Conservation (phyloP, 192 early-diverging fungal genomes). For the Gryganskiella cystojenkinii region DNA sequence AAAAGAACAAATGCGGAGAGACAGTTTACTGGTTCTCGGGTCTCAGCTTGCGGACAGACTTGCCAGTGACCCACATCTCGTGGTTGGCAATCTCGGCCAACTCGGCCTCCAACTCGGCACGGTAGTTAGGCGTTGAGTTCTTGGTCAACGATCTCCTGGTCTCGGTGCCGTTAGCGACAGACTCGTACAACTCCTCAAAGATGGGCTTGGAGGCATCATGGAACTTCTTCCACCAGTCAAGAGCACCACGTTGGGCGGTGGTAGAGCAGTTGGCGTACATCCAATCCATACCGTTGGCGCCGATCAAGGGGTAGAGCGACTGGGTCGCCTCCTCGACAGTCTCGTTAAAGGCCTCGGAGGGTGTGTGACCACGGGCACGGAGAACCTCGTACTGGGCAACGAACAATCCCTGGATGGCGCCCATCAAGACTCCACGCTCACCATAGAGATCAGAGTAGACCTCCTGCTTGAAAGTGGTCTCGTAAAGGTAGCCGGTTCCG, state of each 20-base stretch:
- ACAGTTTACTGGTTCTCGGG: conserved; percentile 77
- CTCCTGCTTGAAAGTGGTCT: conserved; percentile 98
- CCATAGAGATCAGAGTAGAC: conserved; percentile 97
- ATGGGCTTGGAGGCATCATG: conserved; percentile 94
- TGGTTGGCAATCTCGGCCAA: conserved; percentile 82
- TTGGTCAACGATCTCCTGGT: conserved; percentile 86
- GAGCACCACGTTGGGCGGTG: conserved; percentile 95
- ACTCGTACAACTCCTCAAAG: conserved; percentile 89
- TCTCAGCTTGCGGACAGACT: conserved; percentile 86
- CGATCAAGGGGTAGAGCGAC: conserved; percentile 96
- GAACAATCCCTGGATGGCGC: conserved; percentile 98
- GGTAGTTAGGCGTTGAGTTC: conserved; percentile 94
- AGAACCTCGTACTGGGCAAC: conserved; percentile 97
- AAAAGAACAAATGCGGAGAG: not conserved
- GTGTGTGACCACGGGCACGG: conserved; percentile 92
- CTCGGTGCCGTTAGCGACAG: conserved; percentile 90
- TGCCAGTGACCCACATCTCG: conserved; percentile 95
- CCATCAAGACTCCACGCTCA: conserved; percentile 99
- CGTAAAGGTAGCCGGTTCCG: conserved; percentile 97
- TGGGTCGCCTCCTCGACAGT: conserved; percentile 99
- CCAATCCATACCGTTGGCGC: conserved; percentile 94
- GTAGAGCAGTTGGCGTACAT: conserved; percentile 99
- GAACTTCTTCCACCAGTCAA: conserved; percentile 98
- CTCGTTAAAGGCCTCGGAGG: conserved; percentile 99
- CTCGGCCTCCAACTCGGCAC: conserved; percentile 92